phyloP scores from a whole-genome alignment of 768 basidiomycete genomes.

The Hypholoma fasciculare region DNA sequence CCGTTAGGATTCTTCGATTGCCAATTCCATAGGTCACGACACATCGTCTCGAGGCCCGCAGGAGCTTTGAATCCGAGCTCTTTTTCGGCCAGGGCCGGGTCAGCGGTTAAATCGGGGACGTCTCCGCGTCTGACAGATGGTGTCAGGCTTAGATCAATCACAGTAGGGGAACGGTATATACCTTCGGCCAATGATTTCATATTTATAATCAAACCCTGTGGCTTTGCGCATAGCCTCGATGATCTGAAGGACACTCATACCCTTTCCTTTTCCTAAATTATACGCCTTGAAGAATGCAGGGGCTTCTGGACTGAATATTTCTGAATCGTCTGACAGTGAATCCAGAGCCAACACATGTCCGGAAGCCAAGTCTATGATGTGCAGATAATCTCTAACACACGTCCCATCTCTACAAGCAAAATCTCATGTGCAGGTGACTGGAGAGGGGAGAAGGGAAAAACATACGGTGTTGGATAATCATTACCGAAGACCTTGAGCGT shows the following conservation, averaged over 20 bases:
- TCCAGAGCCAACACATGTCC: conserved; percentile 93
- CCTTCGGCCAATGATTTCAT: conserved; percentile 90
- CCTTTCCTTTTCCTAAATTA: conserved; percentile 93
- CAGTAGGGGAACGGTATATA: conserved; percentile 34
- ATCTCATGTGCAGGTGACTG: neutral
- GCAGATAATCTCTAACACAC: conserved; percentile 95
- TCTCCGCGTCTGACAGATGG: conserved; percentile 72
- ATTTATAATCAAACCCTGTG: conserved; percentile 85
- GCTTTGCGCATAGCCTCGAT: conserved; percentile 93
- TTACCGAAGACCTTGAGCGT: conserved; percentile 89
- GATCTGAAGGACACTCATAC: conserved; percentile 92
- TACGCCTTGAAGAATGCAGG: conserved; percentile 84
- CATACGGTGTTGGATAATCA: conserved; percentile 92
- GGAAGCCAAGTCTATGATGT: conserved; percentile 91
- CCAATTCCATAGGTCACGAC: conserved; percentile 98
- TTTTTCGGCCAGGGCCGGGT: conserved; percentile 86
- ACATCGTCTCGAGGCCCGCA: conserved; percentile 87
- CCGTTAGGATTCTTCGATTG: conserved; percentile 90
- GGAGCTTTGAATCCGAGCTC: conserved; percentile 92
- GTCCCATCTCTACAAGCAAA: conserved; percentile 76
- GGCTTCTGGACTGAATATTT: conserved; percentile 55
- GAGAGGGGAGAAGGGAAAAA: conserved; percentile 5
- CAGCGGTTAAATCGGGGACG: conserved; percentile 94
- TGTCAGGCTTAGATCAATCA: conserved; percentile 2
- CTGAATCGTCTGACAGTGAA: conserved; percentile 65